Percentiles rank a stretch among this genome's conserved stretches.
phyloP scores from a whole-genome alignment of 345 rosid species.

The Crucihimalaya himalaica region DNA sequence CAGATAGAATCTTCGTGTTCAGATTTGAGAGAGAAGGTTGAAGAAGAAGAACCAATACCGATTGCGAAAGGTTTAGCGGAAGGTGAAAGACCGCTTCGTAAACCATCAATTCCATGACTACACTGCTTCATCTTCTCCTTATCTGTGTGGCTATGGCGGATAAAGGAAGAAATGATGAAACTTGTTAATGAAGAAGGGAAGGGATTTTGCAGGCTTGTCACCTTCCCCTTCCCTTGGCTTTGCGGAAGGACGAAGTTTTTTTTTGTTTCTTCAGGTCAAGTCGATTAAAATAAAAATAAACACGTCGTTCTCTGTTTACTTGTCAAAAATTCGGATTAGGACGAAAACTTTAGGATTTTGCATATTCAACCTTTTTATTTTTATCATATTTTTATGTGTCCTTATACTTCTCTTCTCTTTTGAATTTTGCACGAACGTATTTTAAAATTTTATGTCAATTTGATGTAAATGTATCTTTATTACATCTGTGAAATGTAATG shows the following conservation, averaged over 20 bases:
- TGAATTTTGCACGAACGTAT: background rate
- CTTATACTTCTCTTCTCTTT: background rate
- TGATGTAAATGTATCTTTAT: too few species aligned
- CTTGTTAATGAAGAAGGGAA: conserved; percentile 24
- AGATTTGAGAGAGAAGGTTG: conserved; percentile 21
- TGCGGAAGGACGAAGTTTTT: background rate
- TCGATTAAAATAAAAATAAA: background rate
- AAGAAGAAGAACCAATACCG: conserved; percentile 26
- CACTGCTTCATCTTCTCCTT: conserved; percentile 32
- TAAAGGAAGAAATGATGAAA: background rate
- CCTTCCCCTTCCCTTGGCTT: conserved; percentile 29
- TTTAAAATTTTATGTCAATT: too few species aligned
- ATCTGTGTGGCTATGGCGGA: background rate
- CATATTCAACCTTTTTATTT: background rate
- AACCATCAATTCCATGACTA: conserved; percentile 11
- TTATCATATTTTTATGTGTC: background rate
- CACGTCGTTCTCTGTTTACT: conserved; percentile 30
- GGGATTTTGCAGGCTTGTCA: conserved; percentile 23
- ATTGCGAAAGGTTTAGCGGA: conserved; percentile 11
- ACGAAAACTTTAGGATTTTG: background rate
- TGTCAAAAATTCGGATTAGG: conserved; percentile 29
- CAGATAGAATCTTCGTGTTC: conserved; percentile 33
- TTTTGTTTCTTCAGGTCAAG: conserved; percentile 27
- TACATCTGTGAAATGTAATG: too few species aligned
- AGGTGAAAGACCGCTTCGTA: conserved; percentile 43